Evolutionary conservation across 2,329 filamentous ascomycete species (phyloP).

Genomic region (Aspergillus sojae): DNA sequence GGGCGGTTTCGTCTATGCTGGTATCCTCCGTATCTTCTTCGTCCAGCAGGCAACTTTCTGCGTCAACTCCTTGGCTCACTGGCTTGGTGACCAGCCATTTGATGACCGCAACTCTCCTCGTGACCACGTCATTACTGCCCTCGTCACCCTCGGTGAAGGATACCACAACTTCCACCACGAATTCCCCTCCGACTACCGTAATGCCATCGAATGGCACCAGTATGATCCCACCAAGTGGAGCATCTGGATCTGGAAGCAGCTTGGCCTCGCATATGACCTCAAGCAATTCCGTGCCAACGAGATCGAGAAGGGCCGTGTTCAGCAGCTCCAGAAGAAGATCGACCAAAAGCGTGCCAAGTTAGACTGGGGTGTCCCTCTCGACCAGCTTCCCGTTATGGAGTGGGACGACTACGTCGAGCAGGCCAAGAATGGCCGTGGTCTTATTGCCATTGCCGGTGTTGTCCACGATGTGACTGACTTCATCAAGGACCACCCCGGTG

Average conservation of each 20-base stretch:
- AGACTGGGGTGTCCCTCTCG: conserved; percentile 84
- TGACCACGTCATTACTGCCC: conserved; percentile 82
- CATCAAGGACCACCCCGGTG: conserved; percentile 88
- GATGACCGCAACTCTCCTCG: conserved; percentile 90
- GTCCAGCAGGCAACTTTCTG: conserved; percentile 93
- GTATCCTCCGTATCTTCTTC: conserved; percentile 84
- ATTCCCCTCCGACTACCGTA: conserved; percentile 90
- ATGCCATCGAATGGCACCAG: conserved; percentile 87
- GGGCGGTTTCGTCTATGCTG: conserved; percentile 82
- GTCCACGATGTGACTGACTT: conserved; percentile 84
- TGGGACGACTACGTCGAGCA: conserved; percentile 85
- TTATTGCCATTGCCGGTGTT: conserved; percentile 78
- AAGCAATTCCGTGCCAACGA: conserved; percentile 92
- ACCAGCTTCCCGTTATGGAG: conserved; percentile 80
- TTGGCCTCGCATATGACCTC: conserved; percentile 81
- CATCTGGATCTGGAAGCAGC: conserved; percentile 81
- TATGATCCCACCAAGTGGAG: conserved; percentile 91
- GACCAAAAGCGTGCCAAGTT: conserved; percentile 81
- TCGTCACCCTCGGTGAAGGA: conserved; percentile 83
- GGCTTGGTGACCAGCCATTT: conserved; percentile 89
- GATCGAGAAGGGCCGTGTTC: conserved; percentile 87
- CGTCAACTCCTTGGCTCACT: conserved; percentile 88
- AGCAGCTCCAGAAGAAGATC: conserved; percentile 90
- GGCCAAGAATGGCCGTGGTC: conserved; percentile 74
- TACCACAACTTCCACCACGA: conserved; percentile 98